Conservation (phyloP, 2,329 filamentous ascomycete genomes). For the Aspergillus terreus region DNA sequence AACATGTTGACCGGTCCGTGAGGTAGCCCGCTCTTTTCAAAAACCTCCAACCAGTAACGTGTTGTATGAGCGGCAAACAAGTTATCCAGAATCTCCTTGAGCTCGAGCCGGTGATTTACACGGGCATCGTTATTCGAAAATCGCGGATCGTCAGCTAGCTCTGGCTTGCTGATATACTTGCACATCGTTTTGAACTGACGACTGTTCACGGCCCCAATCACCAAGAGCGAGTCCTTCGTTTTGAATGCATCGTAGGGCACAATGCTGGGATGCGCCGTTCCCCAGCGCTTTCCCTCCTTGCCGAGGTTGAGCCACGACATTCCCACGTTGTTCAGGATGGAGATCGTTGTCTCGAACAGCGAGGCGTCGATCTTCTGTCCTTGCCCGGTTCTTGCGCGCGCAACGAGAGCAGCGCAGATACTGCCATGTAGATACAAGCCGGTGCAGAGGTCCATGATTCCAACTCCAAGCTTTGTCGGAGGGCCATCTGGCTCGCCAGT, state of each 20-base stretch:
- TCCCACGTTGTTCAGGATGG: slow-evolving; percentile 42
- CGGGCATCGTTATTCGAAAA: slow-evolving; percentile 61
- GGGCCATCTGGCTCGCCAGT: slow-evolving; percentile 40
- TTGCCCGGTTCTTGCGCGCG: slow-evolving; percentile 34
- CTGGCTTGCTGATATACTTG: slow-evolving; percentile 54
- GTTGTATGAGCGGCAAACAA: slow-evolving; percentile 36
- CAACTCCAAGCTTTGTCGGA: slow-evolving; percentile 42
- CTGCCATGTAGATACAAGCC: slow-evolving; percentile 46
- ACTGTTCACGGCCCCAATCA: slow-evolving; percentile 71
- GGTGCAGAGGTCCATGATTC: slow-evolving; percentile 44
- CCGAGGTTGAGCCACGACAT: slow-evolving; percentile 39
- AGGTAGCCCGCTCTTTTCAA: slow-evolving; percentile 44
- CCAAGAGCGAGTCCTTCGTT: slow-evolving; percentile 66
- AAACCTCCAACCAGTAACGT: slow-evolving; percentile 37
- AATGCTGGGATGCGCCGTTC: slow-evolving; percentile 46
- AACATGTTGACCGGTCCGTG: slow-evolving; percentile 47
- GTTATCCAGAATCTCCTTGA: slow-evolving; percentile 35
- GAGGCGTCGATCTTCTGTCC: slow-evolving; percentile 45
- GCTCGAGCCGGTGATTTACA: slow-evolving; percentile 48
- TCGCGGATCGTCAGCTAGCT: slow-evolving; percentile 58
- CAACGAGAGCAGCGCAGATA: slow-evolving; percentile 41
- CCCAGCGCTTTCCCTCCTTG: slow-evolving; percentile 42
- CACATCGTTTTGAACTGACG: slow-evolving; percentile 64
- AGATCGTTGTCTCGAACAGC: slow-evolving; percentile 44
- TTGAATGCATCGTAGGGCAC: slow-evolving; percentile 54